Evolutionary conservation across 1,139 yeast genomes (phyloP), one percentile per base, ranked within the genome.

Genomic region (Sugiyamaella sp.): DNA sequence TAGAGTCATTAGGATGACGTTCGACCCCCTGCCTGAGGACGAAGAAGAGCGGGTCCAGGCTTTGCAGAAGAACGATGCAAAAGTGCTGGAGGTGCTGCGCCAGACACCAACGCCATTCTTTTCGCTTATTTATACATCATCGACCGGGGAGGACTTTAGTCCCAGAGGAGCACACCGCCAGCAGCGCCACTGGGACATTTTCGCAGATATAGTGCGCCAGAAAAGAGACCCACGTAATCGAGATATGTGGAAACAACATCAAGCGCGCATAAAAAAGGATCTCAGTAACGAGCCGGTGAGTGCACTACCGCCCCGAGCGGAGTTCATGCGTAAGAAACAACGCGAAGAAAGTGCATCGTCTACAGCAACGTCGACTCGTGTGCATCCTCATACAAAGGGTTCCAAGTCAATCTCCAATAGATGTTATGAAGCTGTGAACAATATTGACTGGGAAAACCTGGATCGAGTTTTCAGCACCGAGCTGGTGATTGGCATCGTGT

Each of bases 1-100:
- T 24, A 74, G 95, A 54, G 77, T 86, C 3, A 81, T 89, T 19
- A 69, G 76, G 22, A 71, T 88, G 9, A 74, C 80, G 29, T 75
- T 85, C 52, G 78, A 80, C 14, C 74, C 72, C 37, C 68, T 85
- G 19, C 84, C 86, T 0, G 65, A 59, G 5, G 64, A 68, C 0
- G 67, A 68, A 8, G 46, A 46, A 16, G 54, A 54, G 9, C 65
- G 80, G 41, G 62, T 61, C 1, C 65, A 67, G 22, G 69, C 72
- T 5, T 60, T 79, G 44, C 57, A 57, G 21, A 66, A 71, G 14
- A 76, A 81, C 56, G 95, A 88, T 67, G 77, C 74, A 50, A 69
- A 77, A 54, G 62, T 83, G 6, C 68, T 66, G 25, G 60, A 58
- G 4, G 55, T 58, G n/a, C 44, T 67, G 20, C 41, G 55, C 41